Evolutionary conservation across 768 basidiomycete genomes (phyloP).

Genomic region (Clathrus columnatus): DNA sequence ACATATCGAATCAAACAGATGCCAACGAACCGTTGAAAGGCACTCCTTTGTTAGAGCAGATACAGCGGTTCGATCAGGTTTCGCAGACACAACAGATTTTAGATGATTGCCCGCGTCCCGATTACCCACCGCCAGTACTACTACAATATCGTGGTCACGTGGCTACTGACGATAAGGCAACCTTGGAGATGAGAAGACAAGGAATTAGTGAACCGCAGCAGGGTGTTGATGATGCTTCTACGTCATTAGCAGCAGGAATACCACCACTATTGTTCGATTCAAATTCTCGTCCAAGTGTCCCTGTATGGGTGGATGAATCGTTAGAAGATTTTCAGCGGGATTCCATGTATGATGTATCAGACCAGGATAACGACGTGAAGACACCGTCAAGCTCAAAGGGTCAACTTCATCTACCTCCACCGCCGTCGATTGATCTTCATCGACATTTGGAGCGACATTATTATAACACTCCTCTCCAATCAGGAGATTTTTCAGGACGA

Average conservation of each 20-base stretch:
- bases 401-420: neutral
- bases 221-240: neutral
- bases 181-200: constrained; percentile 3
- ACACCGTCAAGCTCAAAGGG: neutral
- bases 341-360: neutral
- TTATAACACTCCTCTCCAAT: neutral
- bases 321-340: constrained; percentile 9
- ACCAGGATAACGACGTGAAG: neutral
- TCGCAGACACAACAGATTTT: neutral
- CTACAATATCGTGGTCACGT: constrained; percentile 6
- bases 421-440: neutral
- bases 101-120: too few species aligned
- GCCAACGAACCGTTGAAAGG: too few species aligned
- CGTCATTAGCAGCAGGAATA: neutral
- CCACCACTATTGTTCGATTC: neutral
- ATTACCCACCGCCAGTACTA: neutral
- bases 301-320: neutral
- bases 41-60: too few species aligned
- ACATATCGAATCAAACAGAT: too few species aligned
- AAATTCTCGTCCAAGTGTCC: neutral
- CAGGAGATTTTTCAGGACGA: neutral
- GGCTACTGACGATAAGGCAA: constrained; percentile 13
- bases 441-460: neutral
- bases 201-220: constrained; percentile 4
- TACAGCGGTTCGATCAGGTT: neutral